phyloP scores from a whole-genome alignment of 2,329 filamentous ascomycete genomes.

The Fusarium sp. region DNA sequence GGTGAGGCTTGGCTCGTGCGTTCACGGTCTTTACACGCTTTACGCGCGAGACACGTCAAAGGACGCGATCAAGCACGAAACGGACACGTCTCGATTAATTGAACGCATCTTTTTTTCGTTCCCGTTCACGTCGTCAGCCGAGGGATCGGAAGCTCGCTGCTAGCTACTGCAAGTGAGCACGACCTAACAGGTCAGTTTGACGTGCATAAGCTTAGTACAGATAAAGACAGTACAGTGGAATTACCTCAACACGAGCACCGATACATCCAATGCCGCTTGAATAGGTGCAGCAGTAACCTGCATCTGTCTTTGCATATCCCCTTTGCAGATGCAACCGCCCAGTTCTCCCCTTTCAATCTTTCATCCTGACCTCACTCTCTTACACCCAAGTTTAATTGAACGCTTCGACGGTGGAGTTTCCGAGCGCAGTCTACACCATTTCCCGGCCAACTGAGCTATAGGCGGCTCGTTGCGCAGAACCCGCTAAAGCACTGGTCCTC shows the following conservation, averaged over 20 bases:
- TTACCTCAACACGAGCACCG: slow-evolving; percentile 18
- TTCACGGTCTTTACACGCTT: slow-evolving; percentile 46
- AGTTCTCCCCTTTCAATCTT: not conserved
- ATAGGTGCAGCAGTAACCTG: slow-evolving; percentile 15
- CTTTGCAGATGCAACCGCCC: not conserved
- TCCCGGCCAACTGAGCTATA: slow-evolving; percentile 32
- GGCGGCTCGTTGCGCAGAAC: slow-evolving; percentile 28
- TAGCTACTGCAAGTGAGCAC: slow-evolving; percentile 42
- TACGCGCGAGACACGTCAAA: slow-evolving; percentile 49
- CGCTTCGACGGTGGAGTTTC: slow-evolving; percentile 10
- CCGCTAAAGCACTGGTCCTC: slow-evolving; percentile 41
- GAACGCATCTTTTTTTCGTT: slow-evolving; percentile 46
- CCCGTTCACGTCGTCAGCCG: slow-evolving; percentile 28
- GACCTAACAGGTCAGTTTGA: slow-evolving; percentile 44
- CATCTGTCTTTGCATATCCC: slow-evolving; percentile 5
- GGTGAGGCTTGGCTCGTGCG: slow-evolving; percentile 37
- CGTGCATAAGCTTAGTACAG: slow-evolving; percentile 37
- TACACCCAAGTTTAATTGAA: slow-evolving; percentile 19
- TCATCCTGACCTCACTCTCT: slow-evolving; percentile 9
- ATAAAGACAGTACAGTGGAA: slow-evolving; percentile 2
- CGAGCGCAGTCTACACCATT: not conserved
- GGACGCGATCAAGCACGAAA: slow-evolving; percentile 61
- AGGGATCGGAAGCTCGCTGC: slow-evolving; percentile 20
- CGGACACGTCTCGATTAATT: slow-evolving; percentile 61
- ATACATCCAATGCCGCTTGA: slow-evolving; percentile 22